These are phyloP conservation scores for Lathyrus aphaca DNA, from an alignment of 306 rosid genomes.

Conservation along the genomic window DNA sequence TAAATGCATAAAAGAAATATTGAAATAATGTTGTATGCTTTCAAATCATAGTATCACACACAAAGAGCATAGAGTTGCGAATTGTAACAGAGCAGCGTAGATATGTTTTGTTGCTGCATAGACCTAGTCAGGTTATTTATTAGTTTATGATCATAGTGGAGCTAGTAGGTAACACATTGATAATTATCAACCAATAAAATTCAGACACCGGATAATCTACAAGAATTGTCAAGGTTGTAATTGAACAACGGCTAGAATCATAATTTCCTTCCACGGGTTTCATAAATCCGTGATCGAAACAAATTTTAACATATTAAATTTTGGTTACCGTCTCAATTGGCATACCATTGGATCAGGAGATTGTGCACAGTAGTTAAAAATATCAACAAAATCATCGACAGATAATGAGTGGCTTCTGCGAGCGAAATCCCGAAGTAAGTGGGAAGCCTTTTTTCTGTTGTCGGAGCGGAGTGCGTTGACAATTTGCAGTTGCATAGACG, in stretches of 20 bases:
- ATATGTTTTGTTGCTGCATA: not conserved
- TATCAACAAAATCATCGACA: constrained; percentile 60
- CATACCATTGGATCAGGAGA: constrained; percentile 90
- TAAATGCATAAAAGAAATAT: not conserved
- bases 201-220: constrained; percentile 5
- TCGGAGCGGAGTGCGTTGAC: constrained; percentile 64
- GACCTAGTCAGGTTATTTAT: too few relatives aligned
- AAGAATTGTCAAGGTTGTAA: not conserved
- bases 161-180: not conserved
- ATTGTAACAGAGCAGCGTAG: constrained; percentile 15
- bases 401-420: constrained; percentile 50
- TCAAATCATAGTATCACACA: constrained; percentile 21
- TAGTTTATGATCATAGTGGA: not conserved
- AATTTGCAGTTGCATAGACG: constrained; percentile 57
- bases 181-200: not conserved
- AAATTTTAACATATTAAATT: constrained; percentile 16
- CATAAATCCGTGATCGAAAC: constrained; percentile 9
- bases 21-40: constrained; percentile 18
- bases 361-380: constrained; percentile 66
- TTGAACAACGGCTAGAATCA: constrained; percentile 7
- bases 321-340: constrained; percentile 20
- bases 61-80: constrained; percentile 15
- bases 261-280: not conserved
- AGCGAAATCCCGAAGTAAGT: constrained; percentile 61
- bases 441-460: constrained; percentile 63